These are phyloP conservation scores for Fusarium sp. DNA, from an alignment of 2,329 filamentous ascomycete genomes.

Conservation along the genomic window DNA sequence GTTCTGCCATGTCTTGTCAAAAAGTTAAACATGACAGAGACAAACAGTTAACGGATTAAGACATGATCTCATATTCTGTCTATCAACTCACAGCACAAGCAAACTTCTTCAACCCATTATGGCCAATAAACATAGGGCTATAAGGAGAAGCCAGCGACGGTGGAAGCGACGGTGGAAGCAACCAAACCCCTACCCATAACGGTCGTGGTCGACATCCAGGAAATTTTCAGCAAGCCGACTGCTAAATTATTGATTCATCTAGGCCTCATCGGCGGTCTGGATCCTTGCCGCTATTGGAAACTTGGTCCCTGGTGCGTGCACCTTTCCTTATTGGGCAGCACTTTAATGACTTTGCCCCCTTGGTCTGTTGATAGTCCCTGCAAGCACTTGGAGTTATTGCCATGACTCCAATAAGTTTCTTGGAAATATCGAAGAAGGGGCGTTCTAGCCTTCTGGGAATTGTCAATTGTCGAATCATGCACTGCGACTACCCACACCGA, in stretches of 20 bases:
- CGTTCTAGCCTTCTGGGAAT: constrained; percentile 27
- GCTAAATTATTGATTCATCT: constrained; percentile 30
- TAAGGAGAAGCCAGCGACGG: background rate
- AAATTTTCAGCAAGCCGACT: constrained; percentile 34
- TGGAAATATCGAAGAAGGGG: constrained; percentile 21
- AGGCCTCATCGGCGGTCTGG: constrained; percentile 29
- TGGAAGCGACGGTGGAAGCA: constrained; percentile 13
- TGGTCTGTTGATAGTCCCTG: constrained; percentile 35
- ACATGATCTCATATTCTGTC: background rate
- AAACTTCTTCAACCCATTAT: background rate
- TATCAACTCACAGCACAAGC: background rate
- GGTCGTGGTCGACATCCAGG: constrained; percentile 19
- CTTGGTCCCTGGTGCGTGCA: constrained; percentile 10
- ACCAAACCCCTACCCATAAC: constrained; percentile 21
- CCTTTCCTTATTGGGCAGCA: constrained; percentile 35
- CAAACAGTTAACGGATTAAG: constrained; percentile 2
- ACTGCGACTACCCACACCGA: background rate
- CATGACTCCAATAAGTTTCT: constrained; percentile 30
- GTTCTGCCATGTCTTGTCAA: constrained; percentile 1
- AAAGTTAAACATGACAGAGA: background rate
- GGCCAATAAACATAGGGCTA: background rate
- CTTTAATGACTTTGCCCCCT: constrained; percentile 40
- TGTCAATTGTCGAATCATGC: constrained; percentile 15
- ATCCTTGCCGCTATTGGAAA: constrained; percentile 42
- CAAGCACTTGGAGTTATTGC: constrained; percentile 27